Evolutionary conservation across 331 rosid species (phyloP), one percentile per base, ranked within the genome.

Genomic region (Quercus tomentella): DNA sequence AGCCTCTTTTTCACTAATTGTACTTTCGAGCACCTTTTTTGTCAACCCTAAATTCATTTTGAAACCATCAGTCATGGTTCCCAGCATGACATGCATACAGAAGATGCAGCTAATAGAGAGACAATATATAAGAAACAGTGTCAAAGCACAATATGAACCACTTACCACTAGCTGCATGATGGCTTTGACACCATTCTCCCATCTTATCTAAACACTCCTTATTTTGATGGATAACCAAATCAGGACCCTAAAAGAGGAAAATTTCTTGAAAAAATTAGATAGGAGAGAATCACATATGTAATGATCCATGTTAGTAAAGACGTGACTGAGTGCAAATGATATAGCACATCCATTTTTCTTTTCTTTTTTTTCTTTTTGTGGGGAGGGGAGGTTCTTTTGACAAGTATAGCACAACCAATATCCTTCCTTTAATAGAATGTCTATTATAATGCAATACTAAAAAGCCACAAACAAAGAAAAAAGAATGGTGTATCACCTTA

Each of bases 121-220:
- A 51, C 65, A 72, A 60, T 65, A 62, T 68, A 52, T 58, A 52
- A 74, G 65, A 28, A 73, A 45, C 28, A 66, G 63, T 49, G 61
- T 66, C 20, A 57, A 75, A 76, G 52, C 20, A 66, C 55, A 81
- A 68, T 41, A 76, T 73, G 52, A 58, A 74, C 79, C 73, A 83
- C 97, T 90, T 88, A 95, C 99, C 99, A 86, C 99, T 95, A 61
- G 89, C 97, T 72, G 75, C 88, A 79, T 95, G 99, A 89, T 95
- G 99, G 78, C 73, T 90, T 81, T 87, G 94, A 86, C 99, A 95
- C 99, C 99, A 95, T 81, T 93, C 99, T 80, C 97, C 97, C 99
- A 95, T 95, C 66, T 49, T 56, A 76, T 93, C 97, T 79, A 95
- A 83, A 85, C 96, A 92, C 78, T 91, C 99, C 87, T 89, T 80